Conservation (phyloP, 768 basidiomycete species). For the Boletellus sp. region DNA sequence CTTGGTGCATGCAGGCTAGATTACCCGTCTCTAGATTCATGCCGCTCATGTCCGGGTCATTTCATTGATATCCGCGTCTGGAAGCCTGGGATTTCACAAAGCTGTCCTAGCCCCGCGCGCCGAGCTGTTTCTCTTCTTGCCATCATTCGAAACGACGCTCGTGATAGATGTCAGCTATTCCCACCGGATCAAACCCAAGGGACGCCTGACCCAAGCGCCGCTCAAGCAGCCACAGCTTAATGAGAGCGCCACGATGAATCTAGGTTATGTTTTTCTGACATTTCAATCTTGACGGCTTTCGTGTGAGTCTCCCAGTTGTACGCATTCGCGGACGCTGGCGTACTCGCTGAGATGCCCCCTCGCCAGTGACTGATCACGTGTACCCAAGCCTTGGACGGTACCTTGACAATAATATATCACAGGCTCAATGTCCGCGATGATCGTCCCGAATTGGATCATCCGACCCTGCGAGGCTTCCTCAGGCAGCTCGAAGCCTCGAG, state of each 20-base stretch:
- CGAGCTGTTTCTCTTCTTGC: neutral
- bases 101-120: neutral
- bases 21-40: neutral
- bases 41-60: neutral
- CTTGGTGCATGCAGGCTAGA: neutral
- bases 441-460: no score
- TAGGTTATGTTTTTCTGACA: no score
- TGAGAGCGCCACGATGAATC: neutral
- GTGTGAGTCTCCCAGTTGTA: neutral
- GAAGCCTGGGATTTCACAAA: neutral
- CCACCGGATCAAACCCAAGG: neutral
- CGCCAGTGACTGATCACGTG: no score
- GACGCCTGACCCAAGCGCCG: neutral
- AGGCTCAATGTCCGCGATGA: no score
- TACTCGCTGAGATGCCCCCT: no score
- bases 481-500: no score
- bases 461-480: no score
- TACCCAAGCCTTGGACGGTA: no score
- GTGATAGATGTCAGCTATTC: neutral
- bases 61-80: neutral
- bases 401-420: no score
- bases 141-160: neutral
- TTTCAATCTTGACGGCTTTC: neutral
- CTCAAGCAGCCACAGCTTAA: neutral
- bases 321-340: neutral